phyloP scores from a whole-genome alignment of 441 rosid species.

The Croton laevigatus region DNA sequence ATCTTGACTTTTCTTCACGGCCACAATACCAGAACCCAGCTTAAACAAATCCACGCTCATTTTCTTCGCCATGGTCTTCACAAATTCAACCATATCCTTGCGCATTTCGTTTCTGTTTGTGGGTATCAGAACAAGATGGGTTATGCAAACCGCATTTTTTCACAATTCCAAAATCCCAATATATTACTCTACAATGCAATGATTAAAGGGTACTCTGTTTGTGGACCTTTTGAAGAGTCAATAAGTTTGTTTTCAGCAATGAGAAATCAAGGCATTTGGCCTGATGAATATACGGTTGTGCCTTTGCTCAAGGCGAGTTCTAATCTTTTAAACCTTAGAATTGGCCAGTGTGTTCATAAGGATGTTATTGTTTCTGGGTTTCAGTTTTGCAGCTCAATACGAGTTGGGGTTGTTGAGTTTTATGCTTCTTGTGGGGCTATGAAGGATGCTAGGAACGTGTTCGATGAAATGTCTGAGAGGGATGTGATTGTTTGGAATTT shows the following conservation, averaged over 20 bases:
- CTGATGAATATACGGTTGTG: constrained; percentile 76
- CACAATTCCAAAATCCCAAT: constrained; percentile 49
- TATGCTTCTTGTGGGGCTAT: constrained; percentile 40
- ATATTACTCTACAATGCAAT: constrained; percentile 63
- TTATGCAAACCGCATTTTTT: constrained; percentile 55
- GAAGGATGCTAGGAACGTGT: constrained; percentile 63
- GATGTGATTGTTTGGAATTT: constrained; percentile 74
- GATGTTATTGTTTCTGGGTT: constrained; percentile 50
- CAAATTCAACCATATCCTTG: constrained; percentile 51
- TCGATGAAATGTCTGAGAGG: constrained; percentile 54
- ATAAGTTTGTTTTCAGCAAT: constrained; percentile 44
- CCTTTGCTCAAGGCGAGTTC: constrained; percentile 73
- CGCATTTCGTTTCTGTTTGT: constrained; percentile 76
- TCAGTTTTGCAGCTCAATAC: constrained; percentile 45
- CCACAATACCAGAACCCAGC: constrained; percentile 46
- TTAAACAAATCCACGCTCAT: constrained; percentile 71
- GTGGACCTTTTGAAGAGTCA: constrained; percentile 48
- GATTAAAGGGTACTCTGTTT: constrained; percentile 65
- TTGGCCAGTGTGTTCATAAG: constrained; percentile 56
- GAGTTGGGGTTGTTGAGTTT: constrained; percentile 64
- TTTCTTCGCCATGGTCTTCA: constrained; percentile 65
- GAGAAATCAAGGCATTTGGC: constrained; percentile 57
- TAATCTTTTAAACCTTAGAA: constrained; percentile 30
- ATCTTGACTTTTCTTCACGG: constrained; percentile 74
- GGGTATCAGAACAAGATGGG: constrained; percentile 47